Evolutionary conservation across 176 grass and related monocot genomes (phyloP).

Genomic region (Tuctoria greenei): DNA sequence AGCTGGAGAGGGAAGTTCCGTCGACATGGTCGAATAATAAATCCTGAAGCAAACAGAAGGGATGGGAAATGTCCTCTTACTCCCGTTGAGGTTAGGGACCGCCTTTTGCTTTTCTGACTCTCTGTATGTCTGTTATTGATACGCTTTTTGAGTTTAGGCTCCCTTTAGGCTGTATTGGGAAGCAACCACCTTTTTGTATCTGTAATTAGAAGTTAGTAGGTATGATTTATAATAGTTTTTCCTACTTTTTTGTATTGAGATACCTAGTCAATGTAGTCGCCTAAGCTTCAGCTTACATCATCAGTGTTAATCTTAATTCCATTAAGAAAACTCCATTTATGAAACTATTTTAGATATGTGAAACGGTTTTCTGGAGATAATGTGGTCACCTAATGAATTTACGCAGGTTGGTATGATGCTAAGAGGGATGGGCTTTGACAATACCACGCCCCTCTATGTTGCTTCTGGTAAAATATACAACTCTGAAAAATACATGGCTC

Average conservation of each 20-base stretch:
- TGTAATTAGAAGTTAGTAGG: not conserved
- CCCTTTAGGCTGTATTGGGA: not conserved
- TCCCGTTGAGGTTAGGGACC: conserved; percentile 71
- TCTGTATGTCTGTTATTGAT: not conserved
- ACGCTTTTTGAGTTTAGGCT: not conserved
- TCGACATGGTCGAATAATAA: conserved; percentile 78
- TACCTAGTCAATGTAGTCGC: not conserved
- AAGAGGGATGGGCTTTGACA: conserved; percentile 88
- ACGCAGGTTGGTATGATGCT: conserved; percentile 97
- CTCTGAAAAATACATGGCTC: conserved; percentile 80
- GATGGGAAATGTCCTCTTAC: conserved; percentile 89
- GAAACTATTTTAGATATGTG: not conserved
- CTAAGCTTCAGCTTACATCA: conserved; percentile 1
- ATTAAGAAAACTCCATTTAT: not conserved
- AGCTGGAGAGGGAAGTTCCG: conserved; percentile 93
- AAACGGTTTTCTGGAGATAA: conserved; percentile 1
- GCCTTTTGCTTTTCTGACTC: not conserved
- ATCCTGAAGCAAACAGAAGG: conserved; percentile 82
- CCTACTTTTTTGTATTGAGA: conserved; percentile 6
- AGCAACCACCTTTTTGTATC: conserved; percentile 2
- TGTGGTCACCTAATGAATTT: conserved; percentile 22
- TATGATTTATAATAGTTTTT: not conserved
- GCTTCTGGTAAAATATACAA: conserved; percentile 96
- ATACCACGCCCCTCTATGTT: conserved; percentile 77
- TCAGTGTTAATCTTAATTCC: not conserved